Evolutionary conservation across 306 rosid species (phyloP).

Genomic region (Dicorynia guianensis): DNA sequence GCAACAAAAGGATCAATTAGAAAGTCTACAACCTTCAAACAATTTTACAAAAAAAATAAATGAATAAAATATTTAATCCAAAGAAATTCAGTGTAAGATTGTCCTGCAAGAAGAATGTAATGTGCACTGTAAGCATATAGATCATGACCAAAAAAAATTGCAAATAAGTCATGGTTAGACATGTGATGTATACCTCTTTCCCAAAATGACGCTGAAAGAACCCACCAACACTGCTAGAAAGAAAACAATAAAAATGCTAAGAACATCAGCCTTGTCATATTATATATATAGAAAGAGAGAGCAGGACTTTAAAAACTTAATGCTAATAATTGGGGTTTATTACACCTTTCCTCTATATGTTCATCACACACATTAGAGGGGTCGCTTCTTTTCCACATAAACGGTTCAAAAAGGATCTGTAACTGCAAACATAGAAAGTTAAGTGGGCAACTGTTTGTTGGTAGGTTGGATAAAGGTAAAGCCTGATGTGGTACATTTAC

Average conservation of each 20-base stretch:
- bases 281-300: constrained; percentile 27
- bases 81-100: constrained; percentile 9
- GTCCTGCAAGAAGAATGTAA: constrained; percentile 20
- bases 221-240: constrained; percentile 71
- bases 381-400: constrained; percentile 71
- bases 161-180: constrained; percentile 16
- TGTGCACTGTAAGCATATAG: constrained; percentile 26
- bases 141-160: constrained; percentile 26
- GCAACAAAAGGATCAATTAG: constrained; percentile 92
- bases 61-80: constrained; percentile 3
- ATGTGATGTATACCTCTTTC: constrained; percentile 68
- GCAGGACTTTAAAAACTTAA: constrained; percentile 17
- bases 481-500: constrained; percentile 1
- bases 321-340: constrained; percentile 31
- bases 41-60: constrained; percentile 24
- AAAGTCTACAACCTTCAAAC: constrained; percentile 86
- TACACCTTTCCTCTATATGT: constrained; percentile 74
- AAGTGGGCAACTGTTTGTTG: constrained; percentile 1
- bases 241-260: constrained; percentile 32
- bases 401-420: constrained; percentile 81
- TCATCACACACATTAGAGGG: constrained; percentile 58
- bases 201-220: constrained; percentile 98
- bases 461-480: constrained; percentile 23
- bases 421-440: constrained; percentile 69
- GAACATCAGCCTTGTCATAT: constrained; percentile 30